These are phyloP conservation scores for Vaccinium corymbosum DNA, from an alignment of 148 eudicot species.

Conservation along the genomic window DNA sequence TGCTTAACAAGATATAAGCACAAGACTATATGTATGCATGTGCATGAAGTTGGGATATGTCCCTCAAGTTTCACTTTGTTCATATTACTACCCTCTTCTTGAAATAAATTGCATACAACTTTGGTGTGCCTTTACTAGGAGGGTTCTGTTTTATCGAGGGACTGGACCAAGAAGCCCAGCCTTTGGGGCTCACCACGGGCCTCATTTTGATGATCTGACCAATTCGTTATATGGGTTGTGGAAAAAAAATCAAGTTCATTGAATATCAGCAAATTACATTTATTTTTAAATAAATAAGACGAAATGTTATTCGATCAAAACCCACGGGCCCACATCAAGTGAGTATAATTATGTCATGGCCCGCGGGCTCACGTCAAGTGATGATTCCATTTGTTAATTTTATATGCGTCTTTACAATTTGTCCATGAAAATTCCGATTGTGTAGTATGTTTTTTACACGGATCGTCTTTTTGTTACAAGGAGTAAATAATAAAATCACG, in stretches of 20 bases:
- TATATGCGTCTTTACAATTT: too few relatives aligned
- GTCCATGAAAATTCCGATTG: background rate
- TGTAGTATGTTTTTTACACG: background rate
- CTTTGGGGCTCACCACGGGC: background rate
- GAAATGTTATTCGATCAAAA: background rate
- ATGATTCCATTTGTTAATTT: too few relatives aligned
- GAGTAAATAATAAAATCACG: too few relatives aligned
- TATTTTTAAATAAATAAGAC: background rate
- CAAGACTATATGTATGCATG: background rate
- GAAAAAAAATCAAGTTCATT: background rate
- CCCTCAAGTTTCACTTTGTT: conserved; percentile 2
- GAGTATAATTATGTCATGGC: too few relatives aligned
- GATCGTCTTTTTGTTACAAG: background rate
- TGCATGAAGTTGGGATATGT: background rate
- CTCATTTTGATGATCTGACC: background rate
- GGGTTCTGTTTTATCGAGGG: background rate
- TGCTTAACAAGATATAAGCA: conserved; percentile 53
- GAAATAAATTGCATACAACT: background rate
- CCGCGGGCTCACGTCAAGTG: too few relatives aligned
- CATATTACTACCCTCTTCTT: background rate
- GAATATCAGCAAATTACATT: background rate
- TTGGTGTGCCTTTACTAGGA: background rate
- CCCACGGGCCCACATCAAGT: too few relatives aligned
- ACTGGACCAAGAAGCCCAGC: too few relatives aligned
- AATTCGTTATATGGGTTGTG: too few relatives aligned